Evolutionary conservation across 2,329 filamentous ascomycete species (phyloP), one percentile per base, ranked within the genome.

Genomic region (Trichoderma atroviride): DNA sequence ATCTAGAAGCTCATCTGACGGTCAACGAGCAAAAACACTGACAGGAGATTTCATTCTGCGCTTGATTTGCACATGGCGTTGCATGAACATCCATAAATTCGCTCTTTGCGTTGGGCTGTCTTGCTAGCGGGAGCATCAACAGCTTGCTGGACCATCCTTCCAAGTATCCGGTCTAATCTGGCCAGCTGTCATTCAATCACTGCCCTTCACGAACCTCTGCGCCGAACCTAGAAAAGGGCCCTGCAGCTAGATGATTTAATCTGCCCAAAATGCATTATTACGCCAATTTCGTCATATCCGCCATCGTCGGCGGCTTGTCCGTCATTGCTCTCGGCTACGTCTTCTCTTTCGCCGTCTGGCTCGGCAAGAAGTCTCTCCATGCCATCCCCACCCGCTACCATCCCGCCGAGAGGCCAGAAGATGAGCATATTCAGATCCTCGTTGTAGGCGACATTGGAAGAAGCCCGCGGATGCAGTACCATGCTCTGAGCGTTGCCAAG

Each of bases 391-490:
- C 75, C 22, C 76, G 79, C 16, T 80, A 83, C 70, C 71, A 64
- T 13, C 79, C 80, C 5, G 74, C 80, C 2, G 73, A 74, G 70
- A 75, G 76, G 14, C 77, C 77, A 47, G 74, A 79, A 27, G 78
- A 83, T 72, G 80, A 83, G 53, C 82, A 82, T 70, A 77, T 95
- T 55, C 93, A 97, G 79, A 88, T 99, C 64, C 86, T 99, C 19
- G 96, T 99, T 22, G 87, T 99, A 33, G 96, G 96, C 56, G 96
- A 99, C 77, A 94, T 99, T 78, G 96, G 96, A 50, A 89, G 94
- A 57, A 98, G 95, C 78, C 96, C 96, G 61, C 93, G 96, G 69
- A 99, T 99, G 95, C 94, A 98, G 78, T 98, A 99, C 76, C 96
- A 99, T 86, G 95, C 95, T 24, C 84, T 97, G 74, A 98, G 95